Percentiles rank a stretch among this genome's conserved stretches.
Conservation (phyloP, 345 rosid genomes). For the Hypericum perforatum region DNA sequence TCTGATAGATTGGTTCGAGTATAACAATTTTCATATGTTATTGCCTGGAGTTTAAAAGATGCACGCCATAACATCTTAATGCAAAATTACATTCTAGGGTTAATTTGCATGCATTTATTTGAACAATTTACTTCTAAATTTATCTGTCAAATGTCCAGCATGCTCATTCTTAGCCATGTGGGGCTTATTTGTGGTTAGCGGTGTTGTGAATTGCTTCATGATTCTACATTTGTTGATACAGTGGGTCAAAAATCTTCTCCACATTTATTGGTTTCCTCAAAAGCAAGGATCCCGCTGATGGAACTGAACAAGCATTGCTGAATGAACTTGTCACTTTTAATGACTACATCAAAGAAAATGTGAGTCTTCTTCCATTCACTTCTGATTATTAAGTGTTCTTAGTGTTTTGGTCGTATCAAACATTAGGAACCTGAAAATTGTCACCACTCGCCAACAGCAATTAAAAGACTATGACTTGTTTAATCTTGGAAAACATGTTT, state of each 20-base stretch:
- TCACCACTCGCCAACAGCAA: background rate
- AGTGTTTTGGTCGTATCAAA: slow-evolving; percentile 1
- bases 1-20: too few relatives aligned
- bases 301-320: slow-evolving; percentile 65
- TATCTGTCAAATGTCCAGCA: too few relatives aligned
- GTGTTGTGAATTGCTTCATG: background rate
- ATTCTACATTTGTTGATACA: slow-evolving; percentile 20
- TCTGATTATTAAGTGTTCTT: background rate
- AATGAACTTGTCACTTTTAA: slow-evolving; percentile 60
- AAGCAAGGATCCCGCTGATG: slow-evolving; percentile 78
- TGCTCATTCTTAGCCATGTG: too few relatives aligned
- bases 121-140: too few relatives aligned
- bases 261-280: slow-evolving; percentile 81
- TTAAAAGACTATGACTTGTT: too few relatives aligned
- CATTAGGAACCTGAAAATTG: background rate
- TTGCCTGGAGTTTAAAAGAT: too few relatives aligned
- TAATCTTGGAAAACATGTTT: too few relatives aligned
- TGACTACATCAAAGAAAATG: slow-evolving; percentile 52
- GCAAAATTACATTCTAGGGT: too few relatives aligned
- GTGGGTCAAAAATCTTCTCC: slow-evolving; percentile 89
- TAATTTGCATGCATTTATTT: too few relatives aligned
- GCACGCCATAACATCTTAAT: too few relatives aligned
- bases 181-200: too few relatives aligned
- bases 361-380: slow-evolving; percentile 20
- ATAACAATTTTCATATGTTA: too few relatives aligned